Evolutionary conservation across 2,329 filamentous ascomycete genomes (phyloP), one percentile per base, ranked within the genome.

Genomic region (Cladophialophora carrionii): DNA sequence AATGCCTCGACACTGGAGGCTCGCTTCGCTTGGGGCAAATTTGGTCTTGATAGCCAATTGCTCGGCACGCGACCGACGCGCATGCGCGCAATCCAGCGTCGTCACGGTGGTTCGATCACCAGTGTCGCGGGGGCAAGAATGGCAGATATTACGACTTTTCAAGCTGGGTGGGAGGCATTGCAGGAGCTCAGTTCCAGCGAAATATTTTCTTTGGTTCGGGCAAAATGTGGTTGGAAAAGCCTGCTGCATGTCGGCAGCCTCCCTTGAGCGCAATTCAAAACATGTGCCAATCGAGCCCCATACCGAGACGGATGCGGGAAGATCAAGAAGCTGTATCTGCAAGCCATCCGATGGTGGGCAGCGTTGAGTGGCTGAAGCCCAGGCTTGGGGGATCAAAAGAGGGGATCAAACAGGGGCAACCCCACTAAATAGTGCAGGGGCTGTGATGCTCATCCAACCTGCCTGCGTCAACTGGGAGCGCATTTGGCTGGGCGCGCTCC

Each of bases 281-380:
- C 65, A 49, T 67, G 62, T 64, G 57, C 65, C 65, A 67, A 67
- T 67, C 53, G 61, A 64, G 31, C 20, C 60, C 60, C 60, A 56
- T 43, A 37, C 37, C 17, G 14, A 60, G 31, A 32, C 22, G 52
- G 51, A 51, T 53, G 62, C 51, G 62, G 51, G 32, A 31, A 46
- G 62, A 51, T 41, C 57, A 26, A 41, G 52, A 20, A 56, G 26
- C 24, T 37, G 24, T 57, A 60, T 49, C 53, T 65, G 57, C 41
- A 46, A 37, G 29, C 54, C 57, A 51, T 31, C 48, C 24, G 46
- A 46, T 22, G 46, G 48, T 32, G 48, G 57, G 31, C 24, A 9
- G 20, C 6, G 10, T 24, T 51, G 43, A 63, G 55, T 63, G 55
- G 61, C 34, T n/a, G 41, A 34, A 32, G 6, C 54, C 37, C 17